Conservation (phyloP, 139 green algal species). For the Volvox reticuliferus region DNA sequence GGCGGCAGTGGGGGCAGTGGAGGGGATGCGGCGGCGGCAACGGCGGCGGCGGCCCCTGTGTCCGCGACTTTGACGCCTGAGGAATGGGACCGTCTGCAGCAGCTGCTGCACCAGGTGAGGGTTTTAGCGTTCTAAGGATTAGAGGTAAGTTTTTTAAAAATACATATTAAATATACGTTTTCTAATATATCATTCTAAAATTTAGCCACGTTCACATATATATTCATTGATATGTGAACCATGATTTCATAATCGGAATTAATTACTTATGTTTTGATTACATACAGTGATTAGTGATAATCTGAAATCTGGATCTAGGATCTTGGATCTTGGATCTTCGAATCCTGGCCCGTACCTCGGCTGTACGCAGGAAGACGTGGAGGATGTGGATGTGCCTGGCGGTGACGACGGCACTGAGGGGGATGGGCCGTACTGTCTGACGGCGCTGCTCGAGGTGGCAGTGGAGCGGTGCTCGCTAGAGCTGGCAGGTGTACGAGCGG, state of each 20-base stretch:
- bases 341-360: too few species aligned
- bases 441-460: constrained; percentile 55
- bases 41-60: not conserved
- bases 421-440: not conserved
- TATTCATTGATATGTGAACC: too few species aligned
- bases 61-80: constrained; percentile 61
- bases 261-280: too few species aligned
- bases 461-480: constrained; percentile 52
- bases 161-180: too few species aligned
- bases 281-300: too few species aligned
- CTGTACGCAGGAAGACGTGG: not conserved
- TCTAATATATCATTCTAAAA: too few species aligned
- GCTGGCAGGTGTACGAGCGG: constrained; percentile 50
- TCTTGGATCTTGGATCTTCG: too few species aligned
- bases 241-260: too few species aligned
- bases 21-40: constrained; percentile 34
- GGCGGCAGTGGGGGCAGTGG: not conserved
- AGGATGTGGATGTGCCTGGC: not conserved
- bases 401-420: not conserved
- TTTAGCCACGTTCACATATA: too few species aligned
- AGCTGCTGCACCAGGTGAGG: constrained; percentile 79
- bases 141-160: too few species aligned
- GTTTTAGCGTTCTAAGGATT: too few species aligned
- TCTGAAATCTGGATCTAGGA: too few species aligned
- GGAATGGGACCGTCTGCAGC: constrained; percentile 82